phyloP scores from a whole-genome alignment of 768 basidiomycete species.

The Pleurotus cornucopiae region DNA sequence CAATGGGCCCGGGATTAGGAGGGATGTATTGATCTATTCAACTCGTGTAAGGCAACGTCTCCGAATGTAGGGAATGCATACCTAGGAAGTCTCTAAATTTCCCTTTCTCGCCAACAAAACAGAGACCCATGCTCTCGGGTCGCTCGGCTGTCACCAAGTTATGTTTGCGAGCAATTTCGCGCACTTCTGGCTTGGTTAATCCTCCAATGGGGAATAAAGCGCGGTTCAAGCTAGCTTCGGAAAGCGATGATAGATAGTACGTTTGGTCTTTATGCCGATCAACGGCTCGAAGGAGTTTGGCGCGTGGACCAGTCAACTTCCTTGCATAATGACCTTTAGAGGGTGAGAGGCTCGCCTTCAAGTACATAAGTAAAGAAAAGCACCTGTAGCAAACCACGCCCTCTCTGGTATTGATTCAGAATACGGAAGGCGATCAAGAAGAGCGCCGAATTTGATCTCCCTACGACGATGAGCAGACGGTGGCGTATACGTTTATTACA shows the following conservation, averaged over 20 bases:
- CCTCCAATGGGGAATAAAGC: conserved; percentile 77
- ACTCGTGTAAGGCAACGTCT: not conserved
- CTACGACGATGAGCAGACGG: conserved; percentile 28
- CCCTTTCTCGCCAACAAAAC: conserved; percentile 84
- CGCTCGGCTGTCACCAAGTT: conserved; percentile 69
- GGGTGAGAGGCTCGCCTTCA: not conserved
- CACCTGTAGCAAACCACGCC: conserved; percentile 83
- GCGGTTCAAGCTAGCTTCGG: conserved; percentile 58
- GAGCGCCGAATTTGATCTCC: conserved; percentile 88
- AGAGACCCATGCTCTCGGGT: conserved; percentile 90
- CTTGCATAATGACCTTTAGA: conserved; percentile 80
- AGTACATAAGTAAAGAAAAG: not conserved
- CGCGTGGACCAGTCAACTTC: conserved; percentile 38
- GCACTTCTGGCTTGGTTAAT: conserved; percentile 66
- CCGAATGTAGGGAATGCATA: conserved; percentile 23
- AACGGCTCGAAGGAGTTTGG: conserved; percentile 45
- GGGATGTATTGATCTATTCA: conserved; percentile 72
- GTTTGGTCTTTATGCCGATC: conserved; percentile 85
- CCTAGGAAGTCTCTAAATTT: conserved; percentile 73
- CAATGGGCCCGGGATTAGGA: conserved; percentile 64
- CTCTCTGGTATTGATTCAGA: conserved; percentile 22
- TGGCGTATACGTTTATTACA: not conserved
- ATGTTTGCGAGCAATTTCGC: conserved; percentile 61
- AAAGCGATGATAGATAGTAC: conserved; percentile 81
- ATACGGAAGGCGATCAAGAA: conserved; percentile 58